phyloP scores from a whole-genome alignment of 2,329 filamentous ascomycete species.

The Trichoderma sp. region DNA sequence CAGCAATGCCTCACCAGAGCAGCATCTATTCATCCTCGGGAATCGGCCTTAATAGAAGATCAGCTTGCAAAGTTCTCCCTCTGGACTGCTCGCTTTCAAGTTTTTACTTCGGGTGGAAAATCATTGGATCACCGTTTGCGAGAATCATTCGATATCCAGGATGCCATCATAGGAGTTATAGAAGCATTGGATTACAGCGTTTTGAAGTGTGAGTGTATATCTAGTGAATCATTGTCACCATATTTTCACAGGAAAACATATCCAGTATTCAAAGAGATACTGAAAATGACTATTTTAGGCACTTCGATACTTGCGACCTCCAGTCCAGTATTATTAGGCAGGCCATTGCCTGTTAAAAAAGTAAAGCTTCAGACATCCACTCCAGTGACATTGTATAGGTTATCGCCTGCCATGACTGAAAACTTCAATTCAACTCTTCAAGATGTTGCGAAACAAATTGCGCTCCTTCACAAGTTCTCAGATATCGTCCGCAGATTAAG shows the following conservation, averaged over 20 bases:
- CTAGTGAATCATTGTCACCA: neutral
- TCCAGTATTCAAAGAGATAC: too few species aligned
- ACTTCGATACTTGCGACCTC: neutral
- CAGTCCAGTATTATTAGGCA: neutral
- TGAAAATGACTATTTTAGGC: neutral
- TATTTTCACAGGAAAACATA: too few species aligned
- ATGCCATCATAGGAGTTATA: neutral
- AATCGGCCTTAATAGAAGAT: neutral
- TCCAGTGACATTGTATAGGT: too few species aligned
- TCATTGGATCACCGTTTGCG: neutral
- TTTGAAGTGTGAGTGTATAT: neutral
- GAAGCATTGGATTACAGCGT: neutral
- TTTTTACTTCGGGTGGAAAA: neutral
- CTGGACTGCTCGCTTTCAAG: neutral
- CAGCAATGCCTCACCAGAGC: neutral
- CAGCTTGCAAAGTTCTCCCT: neutral
- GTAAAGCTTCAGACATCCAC: too few species aligned
- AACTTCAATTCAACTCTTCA: neutral
- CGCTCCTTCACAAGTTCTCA: neutral
- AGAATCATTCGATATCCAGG: neutral
- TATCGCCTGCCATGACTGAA: too few species aligned
- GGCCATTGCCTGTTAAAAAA: too few species aligned
- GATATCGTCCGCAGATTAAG: neutral
- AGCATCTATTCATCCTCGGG: neutral
- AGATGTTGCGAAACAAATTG: neutral